Base-by-base conservation (phyloP, 306 rosid species). In the Styphnolobium japonicum region DNA sequence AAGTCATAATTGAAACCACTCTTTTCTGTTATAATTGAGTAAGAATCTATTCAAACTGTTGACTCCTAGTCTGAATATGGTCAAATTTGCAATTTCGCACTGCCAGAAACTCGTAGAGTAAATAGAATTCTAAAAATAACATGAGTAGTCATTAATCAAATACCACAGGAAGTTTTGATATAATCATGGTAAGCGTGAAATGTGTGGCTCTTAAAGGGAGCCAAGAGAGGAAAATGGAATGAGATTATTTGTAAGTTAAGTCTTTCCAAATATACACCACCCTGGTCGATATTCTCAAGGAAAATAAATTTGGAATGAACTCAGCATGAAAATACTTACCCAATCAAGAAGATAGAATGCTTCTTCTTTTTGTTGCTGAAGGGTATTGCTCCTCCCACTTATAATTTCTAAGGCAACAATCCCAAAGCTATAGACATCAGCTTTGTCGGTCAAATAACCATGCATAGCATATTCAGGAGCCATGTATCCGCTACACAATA, bases 321-420 rank as follows among this genome's bases (percentile, higher is more conserved):
- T 6, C 29, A 0, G 62, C 18, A 14, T 21, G 1, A 66, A 14
- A 60, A 43, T 60, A 34, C 9, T 66, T 80, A 81, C 84, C 85
- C 82, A 73, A 67, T 85, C 88, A 65, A 85, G n/a, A n/a, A n/a
- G n/a, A n/a, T n/a, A n/a, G n/a, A n/a, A n/a, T n/a, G n/a, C n/a
- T n/a, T n/a, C n/a, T n/a, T n/a, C n/a, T n/a, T n/a, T n/a, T n/a
- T n/a, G n/a, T n/a, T n/a, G n/a, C n/a, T n/a, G n/a, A n/a, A n/a
- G n/a, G n/a, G n/a, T n/a, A n/a, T n/a, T n/a, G n/a, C n/a, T n/a
- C n/a, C n/a, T n/a, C n/a, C n/a, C 77, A 53, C 40, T 53, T 53
- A n/a, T n/a, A n/a, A n/a, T n/a, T n/a, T n/a, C n/a, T n/a, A n/a
- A n/a, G n/a, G n/a, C n/a, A n/a, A n/a, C n/a, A n/a, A n/a, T n/a